Conservation (phyloP, 805 yeast species). For the Yamadazyma laniorum region DNA sequence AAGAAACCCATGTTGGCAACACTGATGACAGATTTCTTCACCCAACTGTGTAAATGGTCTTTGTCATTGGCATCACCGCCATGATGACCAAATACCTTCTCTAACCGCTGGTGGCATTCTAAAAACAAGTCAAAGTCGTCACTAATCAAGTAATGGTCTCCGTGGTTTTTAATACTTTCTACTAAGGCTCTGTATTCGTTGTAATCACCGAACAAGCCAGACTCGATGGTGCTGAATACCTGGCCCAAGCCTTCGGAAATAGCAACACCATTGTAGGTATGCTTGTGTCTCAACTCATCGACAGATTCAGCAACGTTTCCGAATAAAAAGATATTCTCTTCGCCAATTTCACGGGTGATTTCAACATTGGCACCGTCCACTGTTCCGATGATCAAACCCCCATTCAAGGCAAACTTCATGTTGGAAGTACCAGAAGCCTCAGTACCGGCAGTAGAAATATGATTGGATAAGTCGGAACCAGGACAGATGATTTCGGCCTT, state of each 20-base stretch:
- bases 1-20: conserved; percentile 95
- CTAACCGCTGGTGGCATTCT: conserved; percentile 76
- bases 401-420: conserved; percentile 93
- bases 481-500: conserved; percentile 91
- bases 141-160: conserved; percentile 82
- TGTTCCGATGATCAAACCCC: conserved; percentile 92
- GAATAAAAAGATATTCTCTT: conserved; percentile 86
- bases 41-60: conserved; percentile 67
- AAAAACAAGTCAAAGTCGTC: conserved; percentile 89
- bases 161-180: conserved; percentile 67
- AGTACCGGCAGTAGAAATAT: conserved; percentile 95
- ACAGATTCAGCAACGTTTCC: conserved; percentile 91
- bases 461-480: conserved; percentile 88
- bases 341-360: conserved; percentile 90
- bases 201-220: conserved; percentile 69
- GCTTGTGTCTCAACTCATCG: conserved; percentile 77
- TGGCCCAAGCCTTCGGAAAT: conserved; percentile 57
- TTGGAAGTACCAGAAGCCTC: conserved; percentile 96
- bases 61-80: conserved; percentile 42
- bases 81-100: conserved; percentile 57
- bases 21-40: conserved; percentile 66
- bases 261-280: conserved; percentile 56
- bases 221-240: conserved; percentile 67
- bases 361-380: conserved; percentile 97
- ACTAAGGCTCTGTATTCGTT: conserved; percentile 66